Evolutionary conservation across 2,329 filamentous ascomycete species (phyloP), one percentile per base, ranked within the genome.

Genomic region (Aspergillus hiratsukae): DNA sequence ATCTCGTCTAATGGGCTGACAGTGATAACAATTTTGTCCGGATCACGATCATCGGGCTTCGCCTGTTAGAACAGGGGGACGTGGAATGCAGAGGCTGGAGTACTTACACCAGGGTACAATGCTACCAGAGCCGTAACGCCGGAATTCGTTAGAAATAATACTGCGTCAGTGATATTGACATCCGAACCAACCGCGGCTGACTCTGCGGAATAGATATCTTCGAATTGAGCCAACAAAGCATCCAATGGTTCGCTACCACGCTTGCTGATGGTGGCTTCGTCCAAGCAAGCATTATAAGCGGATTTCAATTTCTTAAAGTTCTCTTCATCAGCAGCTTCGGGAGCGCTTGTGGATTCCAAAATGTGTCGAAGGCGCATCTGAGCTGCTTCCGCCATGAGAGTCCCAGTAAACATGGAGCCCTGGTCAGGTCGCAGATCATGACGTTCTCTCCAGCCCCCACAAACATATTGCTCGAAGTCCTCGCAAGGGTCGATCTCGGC

Each of bases 381-480:
- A 5, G 82, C 82, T 57, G 80, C 80, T 66, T 88, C 86, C 21
- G 74, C 74, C 82, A 89, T 85, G 58, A 84, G 78, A 2, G 80
- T 83, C 25, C 81, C 80, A 2, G 85, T 83, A 58, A 85, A 87
- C 35, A 80, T 80, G 62, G 81, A 79, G 35, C 82, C 80, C 59
- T 86, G 82, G 65, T 89, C 87, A 3, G 83, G 75, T 3, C 86
- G 81, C 56, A 89, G 80, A 64, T 88, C 86, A 72, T 89, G 82
- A 9, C 76, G 78, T 23, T 83, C 77, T 52, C 81, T 77, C 82
- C 86, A 90, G 10, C 87, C 87, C 54, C 84, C 86, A 63, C 87
- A 89, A 21, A 85, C 84, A 55, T 85, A 80, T 67, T 85, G 77
- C 58, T 88, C 84, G 58, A 90, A 90, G 65, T 89, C 73, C n/a